Evolutionary conservation across 306 rosid species (phyloP), one percentile per base, ranked within the genome.

Genomic region (Parietaria judaica): DNA sequence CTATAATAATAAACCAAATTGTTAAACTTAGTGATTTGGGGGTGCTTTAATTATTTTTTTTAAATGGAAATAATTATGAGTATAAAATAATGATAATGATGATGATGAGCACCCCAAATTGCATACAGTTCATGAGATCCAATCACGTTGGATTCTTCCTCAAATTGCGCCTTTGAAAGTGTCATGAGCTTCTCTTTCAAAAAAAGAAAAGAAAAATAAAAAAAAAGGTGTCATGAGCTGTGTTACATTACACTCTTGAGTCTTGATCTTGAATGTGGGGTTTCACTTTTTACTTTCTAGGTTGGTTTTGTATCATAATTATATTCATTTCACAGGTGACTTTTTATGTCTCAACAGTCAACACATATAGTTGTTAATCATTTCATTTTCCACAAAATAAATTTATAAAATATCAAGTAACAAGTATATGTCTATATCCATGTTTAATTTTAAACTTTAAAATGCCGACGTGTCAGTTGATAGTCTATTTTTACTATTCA

Each of bases 121-220:
- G 39, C 15, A 45, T 7, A 67, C 66, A 61, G 73, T 64, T 49
- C 31, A 23, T 23, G 31, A 23, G 31, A 23, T 23, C 67, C 65
- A 55, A 72, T 68, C 69, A 71, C 61, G 67, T 65, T 72, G 68
- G 53, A 50, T 3, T 23, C 5, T 66, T 67, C 83, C 92, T 72
- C 74, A 64, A 85, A 71, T 79, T 77, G 72, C 92, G 86, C 88
- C 86, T 75, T 63, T 68, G 79, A 79, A 66, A 66, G 66, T 66
- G 72, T 76, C 55, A 23, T 23, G 31, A 23, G 2, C 31, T 23
- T 23, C 31, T 23, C 31, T 23, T 23, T 23, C 31, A 23, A 23
- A 23, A 23, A 23, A 23, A 23, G n/a, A n/a, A n/a, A n/a, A n/a
- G n/a, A n/a, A n/a, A n/a, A n/a, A n/a, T n/a, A n/a, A 23, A 23